Conservation (phyloP, 2,329 filamentous ascomycete genomes). For the Trichoderma harzianum region DNA sequence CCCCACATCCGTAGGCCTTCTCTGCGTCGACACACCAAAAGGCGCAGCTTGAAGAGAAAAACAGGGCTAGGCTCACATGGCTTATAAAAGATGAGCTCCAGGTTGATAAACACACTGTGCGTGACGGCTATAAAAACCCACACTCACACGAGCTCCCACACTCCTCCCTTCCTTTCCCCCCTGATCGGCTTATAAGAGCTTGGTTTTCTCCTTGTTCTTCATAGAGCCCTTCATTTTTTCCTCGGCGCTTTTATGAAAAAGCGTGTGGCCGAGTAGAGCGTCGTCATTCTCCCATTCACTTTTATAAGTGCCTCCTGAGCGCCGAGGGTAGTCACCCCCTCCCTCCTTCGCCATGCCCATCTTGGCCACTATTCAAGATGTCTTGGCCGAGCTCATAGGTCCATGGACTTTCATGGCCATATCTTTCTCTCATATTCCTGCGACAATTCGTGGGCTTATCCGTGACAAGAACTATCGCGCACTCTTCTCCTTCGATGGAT, state of each 20-base stretch:
- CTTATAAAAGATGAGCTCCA: neutral
- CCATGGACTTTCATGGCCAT: conserved; percentile 54
- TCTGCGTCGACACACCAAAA: neutral
- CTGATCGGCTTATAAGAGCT: neutral
- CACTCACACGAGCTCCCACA: conserved; percentile 18
- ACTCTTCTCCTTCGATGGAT: conserved; percentile 40
- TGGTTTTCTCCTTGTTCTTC: neutral
- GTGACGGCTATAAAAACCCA: conserved; percentile 21
- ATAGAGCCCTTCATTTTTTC: neutral
- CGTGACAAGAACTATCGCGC: conserved; percentile 31
- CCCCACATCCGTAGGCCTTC: conserved; percentile 15
- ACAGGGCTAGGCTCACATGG: neutral
- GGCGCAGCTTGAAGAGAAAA: neutral
- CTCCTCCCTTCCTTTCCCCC: neutral
- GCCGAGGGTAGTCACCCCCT: neutral
- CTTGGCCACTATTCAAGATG: conserved; percentile 24
- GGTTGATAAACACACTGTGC: conserved; percentile 2
- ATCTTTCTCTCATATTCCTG: conserved; percentile 49
- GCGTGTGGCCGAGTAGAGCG: neutral
- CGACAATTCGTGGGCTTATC: conserved; percentile 46
- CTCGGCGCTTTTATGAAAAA: neutral
- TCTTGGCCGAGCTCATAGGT: conserved; percentile 37
- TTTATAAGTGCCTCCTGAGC: neutral
- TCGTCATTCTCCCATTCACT: neutral
- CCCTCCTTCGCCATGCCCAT: conserved; percentile 25